Evolutionary conservation across 768 basidiomycete genomes (phyloP), one percentile per base, ranked within the genome.

Genomic region (Boletus reticulatus): DNA sequence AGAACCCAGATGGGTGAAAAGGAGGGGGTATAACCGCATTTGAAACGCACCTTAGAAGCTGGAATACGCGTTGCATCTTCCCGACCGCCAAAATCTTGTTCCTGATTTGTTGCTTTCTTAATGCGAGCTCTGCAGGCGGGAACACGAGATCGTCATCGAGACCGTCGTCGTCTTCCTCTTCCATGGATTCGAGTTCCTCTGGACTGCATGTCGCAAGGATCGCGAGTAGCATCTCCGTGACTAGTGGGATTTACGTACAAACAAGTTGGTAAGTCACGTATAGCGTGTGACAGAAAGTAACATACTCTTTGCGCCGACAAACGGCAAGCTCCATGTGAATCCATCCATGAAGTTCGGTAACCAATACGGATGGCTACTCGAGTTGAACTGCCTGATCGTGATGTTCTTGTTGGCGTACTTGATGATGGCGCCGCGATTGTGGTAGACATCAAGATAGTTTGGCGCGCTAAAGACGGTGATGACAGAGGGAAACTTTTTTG

Each of bases 401-500:
- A 98, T 94, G 53, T 91, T 95, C 78, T 94, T 95, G 73, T 94
- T 94, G 53, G 90, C 93, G 65, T 98, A 98, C 73, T 98, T 98
- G 75, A 99, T 86, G 41, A 99, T 88, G 1, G 97, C 97, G 1
- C 89, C 97, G 49, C 95, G 92, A 71, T 99, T 99, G 70, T 93
- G 89, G 74, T 98, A 98, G 6, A 94, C 92, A 68, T 98, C 97
- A 60, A 98, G 85, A 69, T 98, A 98, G 69, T 98, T 96, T 14
- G 97, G 97, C 0, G 96, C 97, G 16, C 90, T 93, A 76, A 99
- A 99, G 60, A 99, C 92, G 37, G 96, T 98, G 74, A 98, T 98
- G 31, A 98, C 94, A 0, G 93, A 94, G 1, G 96, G 96, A 73
- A 98, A 98, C 56, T 92, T 94, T 66, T 92, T 95, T 38, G 87